phyloP scores from a whole-genome alignment of 352 stramenopile species.

The Pythium aphanidermatum region DNA sequence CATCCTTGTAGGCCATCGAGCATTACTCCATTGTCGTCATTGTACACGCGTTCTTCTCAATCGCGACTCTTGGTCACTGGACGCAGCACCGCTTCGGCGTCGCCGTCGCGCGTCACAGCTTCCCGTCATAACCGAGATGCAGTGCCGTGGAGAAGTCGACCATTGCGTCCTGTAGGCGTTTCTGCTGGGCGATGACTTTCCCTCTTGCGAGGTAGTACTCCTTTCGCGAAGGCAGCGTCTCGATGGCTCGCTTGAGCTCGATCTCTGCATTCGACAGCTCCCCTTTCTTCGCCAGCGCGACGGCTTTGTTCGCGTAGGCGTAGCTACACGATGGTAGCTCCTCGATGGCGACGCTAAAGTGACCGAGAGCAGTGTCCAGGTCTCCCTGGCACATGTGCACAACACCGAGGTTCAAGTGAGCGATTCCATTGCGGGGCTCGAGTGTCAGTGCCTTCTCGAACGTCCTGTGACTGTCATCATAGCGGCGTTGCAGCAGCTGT shows the following conservation, averaged over 20 bases:
- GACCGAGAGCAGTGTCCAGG: conserved; percentile 22
- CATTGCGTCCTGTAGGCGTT: conserved; percentile 72
- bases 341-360: conserved; percentile 49
- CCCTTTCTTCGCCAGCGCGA: conserved; percentile 33
- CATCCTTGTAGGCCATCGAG: neutral
- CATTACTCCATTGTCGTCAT: conserved; percentile 15
- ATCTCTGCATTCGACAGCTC: conserved; percentile 35
- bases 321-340: conserved; percentile 58
- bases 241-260: conserved; percentile 61
- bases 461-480: conserved; percentile 23
- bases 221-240: conserved; percentile 54
- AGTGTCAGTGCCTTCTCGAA: conserved; percentile 44
- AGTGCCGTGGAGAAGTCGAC: conserved; percentile 73
- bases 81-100: too few relatives aligned
- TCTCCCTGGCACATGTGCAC: conserved; percentile 34
- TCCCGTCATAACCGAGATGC: conserved; percentile 62
- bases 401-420: conserved; percentile 55
- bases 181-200: conserved; percentile 66
- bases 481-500: conserved; percentile 31
- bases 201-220: conserved; percentile 63
- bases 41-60: neutral
- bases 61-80: conserved; percentile 4
- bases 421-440: conserved; percentile 43
- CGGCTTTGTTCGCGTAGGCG: conserved; percentile 59
- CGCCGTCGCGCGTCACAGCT: too few relatives aligned